Evolutionary conservation across 2,329 filamentous ascomycete species (phyloP).

Genomic region (Apiospora malaysiana): DNA sequence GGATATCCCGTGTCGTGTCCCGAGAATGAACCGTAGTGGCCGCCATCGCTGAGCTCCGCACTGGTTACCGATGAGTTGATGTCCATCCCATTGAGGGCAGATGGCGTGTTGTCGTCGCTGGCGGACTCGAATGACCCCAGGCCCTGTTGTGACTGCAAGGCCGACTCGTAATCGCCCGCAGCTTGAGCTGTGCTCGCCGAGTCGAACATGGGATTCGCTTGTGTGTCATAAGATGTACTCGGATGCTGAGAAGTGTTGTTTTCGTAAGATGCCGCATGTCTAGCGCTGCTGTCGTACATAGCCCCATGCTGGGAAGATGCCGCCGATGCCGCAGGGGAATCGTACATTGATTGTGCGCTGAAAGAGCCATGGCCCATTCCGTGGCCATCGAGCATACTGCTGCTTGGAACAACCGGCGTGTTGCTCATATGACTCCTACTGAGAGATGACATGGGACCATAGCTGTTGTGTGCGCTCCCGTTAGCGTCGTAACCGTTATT

Average conservation of each 20-base stretch:
- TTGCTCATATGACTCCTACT: not conserved
- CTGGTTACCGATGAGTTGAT: constrained; percentile 1
- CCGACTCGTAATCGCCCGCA: constrained; percentile 16
- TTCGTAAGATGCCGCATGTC: constrained; percentile 12
- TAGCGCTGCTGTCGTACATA: constrained; percentile 13
- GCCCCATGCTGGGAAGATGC: constrained; percentile 14
- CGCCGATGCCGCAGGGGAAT: constrained; percentile 14
- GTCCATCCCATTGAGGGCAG: constrained; percentile 10
- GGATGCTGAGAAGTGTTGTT: constrained; percentile 6
- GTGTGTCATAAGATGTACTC: not conserved
- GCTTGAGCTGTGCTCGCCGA: not conserved
- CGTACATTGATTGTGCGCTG: constrained; percentile 14
- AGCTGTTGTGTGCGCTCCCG: not conserved
- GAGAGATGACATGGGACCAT: not conserved
- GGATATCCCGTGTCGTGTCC: constrained; percentile 2
- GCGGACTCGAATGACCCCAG: constrained; percentile 16
- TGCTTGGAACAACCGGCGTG: constrained; percentile 13
- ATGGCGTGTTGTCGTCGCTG: constrained; percentile 14
- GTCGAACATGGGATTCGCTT: constrained; percentile 19
- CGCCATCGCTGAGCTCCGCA: constrained; percentile 14
- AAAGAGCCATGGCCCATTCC: constrained; percentile 18
- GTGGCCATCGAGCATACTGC: not conserved
- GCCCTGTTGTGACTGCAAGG: constrained; percentile 15
- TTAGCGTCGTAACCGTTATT: constrained; percentile 1
- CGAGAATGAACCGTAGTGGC: constrained; percentile 5